These are phyloP conservation scores for Ceratocystis papillata DNA, from an alignment of 2,329 filamentous ascomycete species.

Conservation along the genomic window DNA sequence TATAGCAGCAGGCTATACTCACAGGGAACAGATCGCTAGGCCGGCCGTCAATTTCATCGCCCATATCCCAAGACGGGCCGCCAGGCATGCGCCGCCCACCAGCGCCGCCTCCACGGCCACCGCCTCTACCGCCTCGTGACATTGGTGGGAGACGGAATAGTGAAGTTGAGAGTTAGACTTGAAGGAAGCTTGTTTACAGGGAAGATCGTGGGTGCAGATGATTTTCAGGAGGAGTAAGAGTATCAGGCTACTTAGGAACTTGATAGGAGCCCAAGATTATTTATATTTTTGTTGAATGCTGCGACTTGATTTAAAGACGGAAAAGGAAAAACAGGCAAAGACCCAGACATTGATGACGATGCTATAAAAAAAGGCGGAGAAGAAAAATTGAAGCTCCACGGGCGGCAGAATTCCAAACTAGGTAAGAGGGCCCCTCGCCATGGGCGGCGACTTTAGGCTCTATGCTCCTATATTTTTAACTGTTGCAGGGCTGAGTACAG, in stretches of 20 bases:
- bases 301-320: not conserved
- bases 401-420: slow-evolving; percentile 2
- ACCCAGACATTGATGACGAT: not conserved
- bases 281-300: too few species aligned
- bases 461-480: not conserved
- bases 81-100: slow-evolving; percentile 39
- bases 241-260: too few species aligned
- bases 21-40: slow-evolving; percentile 52
- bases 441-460: not conserved
- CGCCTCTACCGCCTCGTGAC: slow-evolving; percentile 31
- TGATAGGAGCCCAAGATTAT: too few species aligned
- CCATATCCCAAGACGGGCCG: slow-evolving; percentile 42
- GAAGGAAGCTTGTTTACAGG: not conserved
- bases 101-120: slow-evolving; percentile 41
- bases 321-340: not conserved
- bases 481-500: not conserved
- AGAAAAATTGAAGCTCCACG: slow-evolving; percentile 6
- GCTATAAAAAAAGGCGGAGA: not conserved
- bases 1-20: slow-evolving; percentile 26
- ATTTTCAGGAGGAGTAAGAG: too few species aligned
- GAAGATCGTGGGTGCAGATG: not conserved
- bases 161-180: not conserved
- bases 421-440: not conserved
- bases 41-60: slow-evolving; percentile 45
- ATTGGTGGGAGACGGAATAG: not conserved